A percentile compares a stretch with the other conserved stretches of the same genome.
These are phyloP conservation scores for Fonsecaea nubica DNA, from an alignment of 2,329 filamentous ascomycete species.

Conservation along the genomic window DNA sequence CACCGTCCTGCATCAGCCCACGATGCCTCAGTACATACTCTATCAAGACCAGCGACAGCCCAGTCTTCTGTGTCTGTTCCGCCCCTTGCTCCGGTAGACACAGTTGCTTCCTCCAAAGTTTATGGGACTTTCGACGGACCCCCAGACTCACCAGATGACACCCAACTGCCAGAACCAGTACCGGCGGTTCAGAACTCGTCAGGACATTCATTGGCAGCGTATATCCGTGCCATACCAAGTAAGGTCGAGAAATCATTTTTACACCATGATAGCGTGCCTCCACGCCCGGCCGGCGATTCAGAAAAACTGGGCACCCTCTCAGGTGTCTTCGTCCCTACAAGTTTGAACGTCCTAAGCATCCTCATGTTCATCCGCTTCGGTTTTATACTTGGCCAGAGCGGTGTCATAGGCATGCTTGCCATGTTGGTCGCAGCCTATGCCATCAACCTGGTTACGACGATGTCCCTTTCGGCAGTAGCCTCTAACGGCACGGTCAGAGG, in stretches of 20 bases:
- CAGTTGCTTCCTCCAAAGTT: constrained; percentile 7
- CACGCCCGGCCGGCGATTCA: constrained; percentile 41
- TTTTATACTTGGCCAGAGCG: constrained; percentile 79
- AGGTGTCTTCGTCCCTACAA: constrained; percentile 87
- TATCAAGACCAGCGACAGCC: constrained; percentile 26
- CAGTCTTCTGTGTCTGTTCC: constrained; percentile 14
- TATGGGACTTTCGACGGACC: constrained; percentile 32
- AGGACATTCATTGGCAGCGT: constrained; percentile 7
- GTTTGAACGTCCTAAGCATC: constrained; percentile 85
- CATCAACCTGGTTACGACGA: constrained; percentile 81
- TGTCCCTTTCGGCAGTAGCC: constrained; percentile 86
- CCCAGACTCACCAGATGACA: constrained; percentile 4
- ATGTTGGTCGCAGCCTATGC: constrained; percentile 74
- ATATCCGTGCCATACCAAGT: not conserved
- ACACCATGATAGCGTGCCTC: constrained; percentile 12
- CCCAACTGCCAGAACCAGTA: not conserved
- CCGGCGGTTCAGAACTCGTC: not conserved
- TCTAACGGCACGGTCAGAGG: constrained; percentile 89
- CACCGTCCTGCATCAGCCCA: constrained; percentile 21
- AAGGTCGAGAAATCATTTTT: constrained; percentile 25
- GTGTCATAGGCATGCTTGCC: constrained; percentile 81
- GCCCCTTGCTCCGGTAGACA: not conserved
- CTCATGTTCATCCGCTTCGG: constrained; percentile 92
- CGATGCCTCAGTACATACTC: constrained; percentile 13
- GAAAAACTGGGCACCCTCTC: constrained; percentile 77